A percentile compares a stretch with the other conserved stretches of the same genome.
These are phyloP conservation scores for Taphrina flavorubra DNA, from an alignment of 1,139 yeast species.

Conservation along the genomic window DNA sequence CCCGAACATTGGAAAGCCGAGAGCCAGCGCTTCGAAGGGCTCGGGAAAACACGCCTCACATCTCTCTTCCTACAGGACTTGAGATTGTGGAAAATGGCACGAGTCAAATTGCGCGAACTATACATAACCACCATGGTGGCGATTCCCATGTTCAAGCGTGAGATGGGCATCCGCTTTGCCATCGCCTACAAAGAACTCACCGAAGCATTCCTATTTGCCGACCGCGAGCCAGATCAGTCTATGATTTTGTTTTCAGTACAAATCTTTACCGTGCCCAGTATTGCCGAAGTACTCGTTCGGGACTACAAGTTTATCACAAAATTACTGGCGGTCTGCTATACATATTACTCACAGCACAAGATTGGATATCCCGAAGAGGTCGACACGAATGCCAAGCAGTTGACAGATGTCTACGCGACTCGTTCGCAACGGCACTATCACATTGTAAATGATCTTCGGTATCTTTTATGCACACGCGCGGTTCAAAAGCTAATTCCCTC, in stretches of 20 bases:
- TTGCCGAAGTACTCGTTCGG: constrained; percentile 69
- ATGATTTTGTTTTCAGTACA: constrained; percentile 83
- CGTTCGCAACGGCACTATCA: constrained; percentile 85
- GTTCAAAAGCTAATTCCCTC: constrained; percentile 54
- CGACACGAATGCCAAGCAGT: constrained; percentile 51
- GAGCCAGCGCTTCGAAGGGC: not conserved
- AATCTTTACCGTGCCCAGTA: constrained; percentile 80
- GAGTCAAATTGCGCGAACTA: constrained; percentile 68
- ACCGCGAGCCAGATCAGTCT: constrained; percentile 82
- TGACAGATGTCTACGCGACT: constrained; percentile 55
- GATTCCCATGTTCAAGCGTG: constrained; percentile 63
- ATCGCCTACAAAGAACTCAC: constrained; percentile 81
- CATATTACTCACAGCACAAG: constrained; percentile 65
- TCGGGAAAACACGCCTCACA: constrained; percentile 25
- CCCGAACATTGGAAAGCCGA: constrained; percentile 29
- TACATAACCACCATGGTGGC: constrained; percentile 74
- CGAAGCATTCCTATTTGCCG: constrained; percentile 71
- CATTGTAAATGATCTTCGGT: constrained; percentile 81
- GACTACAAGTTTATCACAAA: constrained; percentile 71
- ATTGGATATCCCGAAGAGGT: constrained; percentile 60
- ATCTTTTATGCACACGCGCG: constrained; percentile 50
- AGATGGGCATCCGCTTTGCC: constrained; percentile 75
- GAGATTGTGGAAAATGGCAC: constrained; percentile 71
- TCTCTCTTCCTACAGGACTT: constrained; percentile 60
- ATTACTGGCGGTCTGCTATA: constrained; percentile 69